phyloP scores from a whole-genome alignment of 2,329 filamentous ascomycete genomes.

The Amauroascus verrucosus region DNA sequence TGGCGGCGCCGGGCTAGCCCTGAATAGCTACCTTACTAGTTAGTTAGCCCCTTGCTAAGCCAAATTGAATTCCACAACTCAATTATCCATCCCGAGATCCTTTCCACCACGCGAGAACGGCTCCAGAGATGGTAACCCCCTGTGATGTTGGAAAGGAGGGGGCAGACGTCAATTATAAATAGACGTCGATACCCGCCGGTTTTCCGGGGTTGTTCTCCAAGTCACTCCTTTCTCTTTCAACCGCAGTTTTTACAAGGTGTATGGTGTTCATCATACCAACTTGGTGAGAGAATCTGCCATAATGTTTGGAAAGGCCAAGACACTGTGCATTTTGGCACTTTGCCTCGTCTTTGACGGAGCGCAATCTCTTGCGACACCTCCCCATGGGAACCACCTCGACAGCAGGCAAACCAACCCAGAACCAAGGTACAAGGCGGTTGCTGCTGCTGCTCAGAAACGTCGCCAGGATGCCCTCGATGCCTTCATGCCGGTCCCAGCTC shows the following conservation, averaged over 20 bases:
- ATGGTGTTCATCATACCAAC: background rate
- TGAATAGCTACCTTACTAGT: too few relatives aligned
- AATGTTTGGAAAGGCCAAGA: constrained; percentile 6
- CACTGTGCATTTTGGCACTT: constrained; percentile 7
- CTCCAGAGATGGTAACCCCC: background rate
- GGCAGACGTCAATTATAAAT: too few relatives aligned
- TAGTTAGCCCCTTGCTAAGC: background rate
- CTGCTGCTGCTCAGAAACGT: constrained; percentile 27
- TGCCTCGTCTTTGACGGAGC: constrained; percentile 1
- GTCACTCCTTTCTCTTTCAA: background rate
- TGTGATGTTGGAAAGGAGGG: too few relatives aligned
- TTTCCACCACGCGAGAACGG: background rate
- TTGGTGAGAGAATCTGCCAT: background rate
- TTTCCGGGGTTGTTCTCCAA: background rate
- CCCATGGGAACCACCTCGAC: background rate
- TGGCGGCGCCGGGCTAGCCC: too few relatives aligned
- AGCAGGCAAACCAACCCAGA: background rate
- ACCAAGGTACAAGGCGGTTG: constrained; percentile 9
- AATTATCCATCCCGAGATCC: background rate
- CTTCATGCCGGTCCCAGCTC: constrained; percentile 3
- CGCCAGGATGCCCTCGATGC: constrained; percentile 23
- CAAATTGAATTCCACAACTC: background rate
- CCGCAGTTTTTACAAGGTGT: background rate
- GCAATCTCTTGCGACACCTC: background rate
- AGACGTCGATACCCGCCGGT: background rate